Base-by-base conservation (phyloP, 164 flowering plant genomes). In the Nelumbo lutea region DNA sequence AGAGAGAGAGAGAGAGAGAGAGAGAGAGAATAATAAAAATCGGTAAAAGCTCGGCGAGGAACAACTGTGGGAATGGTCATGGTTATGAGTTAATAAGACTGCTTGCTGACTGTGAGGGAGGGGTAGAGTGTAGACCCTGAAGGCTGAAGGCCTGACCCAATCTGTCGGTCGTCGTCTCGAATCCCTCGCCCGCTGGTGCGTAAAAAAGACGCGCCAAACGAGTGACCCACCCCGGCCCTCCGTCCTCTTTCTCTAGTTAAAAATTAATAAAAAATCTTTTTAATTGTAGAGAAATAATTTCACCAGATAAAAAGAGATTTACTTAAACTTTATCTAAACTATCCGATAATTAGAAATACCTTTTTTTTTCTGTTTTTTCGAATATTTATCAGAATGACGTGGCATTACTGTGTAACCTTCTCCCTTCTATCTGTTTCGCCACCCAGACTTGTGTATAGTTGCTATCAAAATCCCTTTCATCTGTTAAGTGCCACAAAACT, bases 141-240 rank as follows among this genome's bases (percentile, higher is more conserved):
- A 79, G 9, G 79, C 53, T 50, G 53, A 50, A 13, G 3, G 8
- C 39, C 76, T 65, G 72, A 71, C 61, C 66, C 63, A 46, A 61
- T 0, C 74, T 78, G 81, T 77, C 79, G 79, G 83, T 82, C 83
- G 61, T 76, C 74, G 71, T 77, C 81, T 79, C 75, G 81, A 68
- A 69, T 62, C 66, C 75, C 57, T 72, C 85, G 75, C 82, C 74
- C 27, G 27, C 27, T 27, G 27, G 57, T 5, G 68, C 44, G 59
- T 70, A 9, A 70, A 73, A 73, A 65, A 71, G 64, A 76, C 83
- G 77, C 85, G 67, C 51, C 75, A 74, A 68, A 67, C 81, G 81
- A 82, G 78, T 27, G 82, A 3, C 53, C 53, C 7, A 3, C 27
- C 43, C 52, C 70, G 1, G 2, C 53, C 2, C 42, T 56, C 67